Evolutionary conservation across 495 filamentous ascomycete genomes (phyloP).

Genomic region (Penicillium robsamsonii): DNA sequence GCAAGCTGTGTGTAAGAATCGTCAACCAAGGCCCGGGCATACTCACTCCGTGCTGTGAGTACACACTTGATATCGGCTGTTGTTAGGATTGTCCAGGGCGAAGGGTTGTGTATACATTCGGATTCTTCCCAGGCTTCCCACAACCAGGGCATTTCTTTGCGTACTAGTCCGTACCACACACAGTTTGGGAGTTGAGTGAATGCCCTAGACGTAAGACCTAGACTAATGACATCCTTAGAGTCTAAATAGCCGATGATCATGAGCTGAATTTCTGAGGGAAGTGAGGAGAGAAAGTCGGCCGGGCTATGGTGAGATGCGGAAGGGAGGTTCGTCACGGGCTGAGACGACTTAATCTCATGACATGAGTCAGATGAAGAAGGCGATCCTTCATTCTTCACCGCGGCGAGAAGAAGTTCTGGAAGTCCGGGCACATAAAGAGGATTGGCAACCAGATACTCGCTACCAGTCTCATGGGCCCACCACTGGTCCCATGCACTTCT

Average conservation of each 20-base stretch:
- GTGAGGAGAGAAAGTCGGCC: conserved; percentile 17
- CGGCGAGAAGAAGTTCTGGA: conserved; percentile 5
- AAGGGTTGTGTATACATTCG: conserved; percentile 8
- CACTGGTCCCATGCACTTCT: conserved; percentile 11
- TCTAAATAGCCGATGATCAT: conserved; percentile 17
- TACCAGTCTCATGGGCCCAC: conserved; percentile 21
- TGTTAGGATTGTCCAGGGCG: conserved; percentile 17
- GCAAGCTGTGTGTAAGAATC: background rate
- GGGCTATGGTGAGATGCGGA: background rate
- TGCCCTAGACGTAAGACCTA: conserved; percentile 19
- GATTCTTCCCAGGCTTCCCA: conserved; percentile 28
- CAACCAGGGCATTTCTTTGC: conserved; percentile 34
- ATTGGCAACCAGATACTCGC: conserved; percentile 31
- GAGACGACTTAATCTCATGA: background rate
- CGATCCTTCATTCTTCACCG: conserved; percentile 3
- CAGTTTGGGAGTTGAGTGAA: conserved; percentile 26
- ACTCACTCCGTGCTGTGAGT: background rate
- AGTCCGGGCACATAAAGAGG: conserved; percentile 26
- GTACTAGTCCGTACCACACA: conserved; percentile 26
- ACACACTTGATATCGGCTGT: conserved; percentile 11
- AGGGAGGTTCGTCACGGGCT: background rate
- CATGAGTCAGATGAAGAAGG: background rate
- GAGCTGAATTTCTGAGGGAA: conserved; percentile 27
- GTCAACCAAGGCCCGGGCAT: background rate
- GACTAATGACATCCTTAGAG: conserved; percentile 21